Evolutionary conservation across 805 yeast genomes (phyloP).

Genomic region (Grigorovia jiainica): DNA sequence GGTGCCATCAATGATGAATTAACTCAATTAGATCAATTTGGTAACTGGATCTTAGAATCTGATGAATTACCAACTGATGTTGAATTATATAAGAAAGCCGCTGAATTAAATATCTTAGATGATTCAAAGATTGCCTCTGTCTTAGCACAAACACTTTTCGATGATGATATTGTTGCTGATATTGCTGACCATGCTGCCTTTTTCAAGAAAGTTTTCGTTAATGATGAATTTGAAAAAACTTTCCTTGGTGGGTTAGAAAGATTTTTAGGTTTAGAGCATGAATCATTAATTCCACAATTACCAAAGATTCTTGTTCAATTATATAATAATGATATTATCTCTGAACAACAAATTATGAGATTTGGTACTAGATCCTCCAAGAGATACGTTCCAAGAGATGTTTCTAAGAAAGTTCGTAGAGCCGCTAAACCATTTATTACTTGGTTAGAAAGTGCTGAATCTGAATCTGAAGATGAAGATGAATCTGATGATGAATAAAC

Average conservation of each 20-base stretch:
- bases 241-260: constrained; percentile 95
- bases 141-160: constrained; percentile 81
- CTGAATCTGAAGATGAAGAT: constrained; percentile 49
- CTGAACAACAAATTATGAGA: constrained; percentile 68
- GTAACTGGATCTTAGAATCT: constrained; percentile 76
- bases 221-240: constrained; percentile 70
- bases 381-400: constrained; percentile 87
- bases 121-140: constrained; percentile 80
- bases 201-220: constrained; percentile 57
- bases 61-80: constrained; percentile 68
- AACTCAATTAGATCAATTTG: constrained; percentile 60
- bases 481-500: constrained; percentile 16
- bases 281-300: constrained; percentile 56
- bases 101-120: constrained; percentile 61
- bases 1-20: constrained; percentile 35
- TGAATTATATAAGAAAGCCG: constrained; percentile 85
- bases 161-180: constrained; percentile 63
- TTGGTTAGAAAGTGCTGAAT: constrained; percentile 93
- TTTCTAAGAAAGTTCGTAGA: constrained; percentile 86
- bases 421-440: constrained; percentile 93
- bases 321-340: constrained; percentile 74
- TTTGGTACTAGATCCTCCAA: constrained; percentile 90
- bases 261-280: constrained; percentile 73
- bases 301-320: constrained; percentile 76
- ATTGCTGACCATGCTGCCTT: constrained; percentile 73